Base-by-base conservation (phyloP, 345 rosid genomes). In the Aegle marmelos region DNA sequence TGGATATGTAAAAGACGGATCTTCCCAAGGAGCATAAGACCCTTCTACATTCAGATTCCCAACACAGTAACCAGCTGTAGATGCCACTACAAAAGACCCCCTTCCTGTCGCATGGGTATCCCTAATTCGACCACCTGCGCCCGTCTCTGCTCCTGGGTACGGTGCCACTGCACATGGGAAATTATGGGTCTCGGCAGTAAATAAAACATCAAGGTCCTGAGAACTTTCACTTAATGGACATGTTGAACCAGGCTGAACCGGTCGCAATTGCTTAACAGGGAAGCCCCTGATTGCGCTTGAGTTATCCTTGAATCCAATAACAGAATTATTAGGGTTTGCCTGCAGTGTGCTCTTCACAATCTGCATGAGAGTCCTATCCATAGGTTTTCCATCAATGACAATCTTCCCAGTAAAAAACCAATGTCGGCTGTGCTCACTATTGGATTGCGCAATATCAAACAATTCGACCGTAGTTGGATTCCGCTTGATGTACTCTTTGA, bases 101-200 rank as follows among this genome's bases (percentile, higher is more conserved):
- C 90, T 84, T 80, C 98, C 99, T 13, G 98, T 95, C n/a, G 99
- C 99, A 86, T 93, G 99, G 5, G 98, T 93, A 80, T 93, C 99
- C 81, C 99, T 92, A 22, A 95, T 95, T 61, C 99, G 88, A 68
- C 99, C 99, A 37, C 99, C 99, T 33, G 96, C 96, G 69, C 98
- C 99, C 1, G 99, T 95, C 85, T 95, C 98, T 62, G 99, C 97
- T 24, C 98, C 99, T 72, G 99, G 99, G 66, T 93, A 93, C 66
- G 99, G 97, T 64, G 99, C 99, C 80, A 95, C 99, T 36, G 98
- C 99, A 84, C 99, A 95, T 41, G 98, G 99, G 82, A 95, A 93
- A 80, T 95, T 95, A 86, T 95, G 99, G 2, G 97, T 95, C 85
- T 95, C 98, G 2, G 98, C 99, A 7, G 99, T 92, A 78, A 93